A percentile compares a stretch with the other conserved stretches of the same genome.
phyloP scores from a whole-genome alignment of 2,329 filamentous ascomycete species.

The Plenodomus tracheiphilus region DNA sequence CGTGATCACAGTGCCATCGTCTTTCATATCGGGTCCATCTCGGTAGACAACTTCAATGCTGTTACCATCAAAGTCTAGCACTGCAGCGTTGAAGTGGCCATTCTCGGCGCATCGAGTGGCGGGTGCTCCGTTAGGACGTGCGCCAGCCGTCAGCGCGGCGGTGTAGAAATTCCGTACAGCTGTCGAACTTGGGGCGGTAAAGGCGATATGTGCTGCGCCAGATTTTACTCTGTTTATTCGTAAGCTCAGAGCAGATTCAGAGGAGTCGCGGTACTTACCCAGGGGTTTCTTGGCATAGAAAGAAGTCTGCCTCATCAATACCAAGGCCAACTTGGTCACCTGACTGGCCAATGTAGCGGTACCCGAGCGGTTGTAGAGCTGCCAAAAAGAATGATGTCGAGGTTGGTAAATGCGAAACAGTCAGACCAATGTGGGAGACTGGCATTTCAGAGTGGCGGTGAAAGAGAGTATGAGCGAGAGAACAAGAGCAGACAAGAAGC shows the following conservation, averaged over 20 bases:
- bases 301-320: conserved; percentile 64
- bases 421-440: conserved; percentile 64
- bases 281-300: conserved; percentile 63
- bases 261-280: conserved; percentile 50
- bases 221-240: conserved; percentile 48
- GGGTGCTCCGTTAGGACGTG: conserved; percentile 61
- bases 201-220: conserved; percentile 64
- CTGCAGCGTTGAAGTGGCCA: conserved; percentile 64
- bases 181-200: conserved; percentile 67
- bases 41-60: conserved; percentile 76
- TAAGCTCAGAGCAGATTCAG: conserved; percentile 24
- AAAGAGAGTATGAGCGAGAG: conserved; percentile 18
- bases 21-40: conserved; percentile 44
- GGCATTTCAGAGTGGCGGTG: conserved; percentile 54
- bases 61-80: conserved; percentile 82
- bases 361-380: conserved; percentile 75
- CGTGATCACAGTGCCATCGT: conserved; percentile 47
- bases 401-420: conserved; percentile 75
- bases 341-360: conserved; percentile 68
- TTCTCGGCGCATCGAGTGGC: conserved; percentile 56
- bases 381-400: conserved; percentile 84
- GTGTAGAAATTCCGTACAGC: conserved; percentile 74
- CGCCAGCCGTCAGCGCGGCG: conserved; percentile 67
- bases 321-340: conserved; percentile 66
- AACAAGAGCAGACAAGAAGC: conserved; percentile 10